These are phyloP conservation scores for Fomitopsis betulina DNA, from an alignment of 1,284 basidiomycete species.

Conservation along the genomic window DNA sequence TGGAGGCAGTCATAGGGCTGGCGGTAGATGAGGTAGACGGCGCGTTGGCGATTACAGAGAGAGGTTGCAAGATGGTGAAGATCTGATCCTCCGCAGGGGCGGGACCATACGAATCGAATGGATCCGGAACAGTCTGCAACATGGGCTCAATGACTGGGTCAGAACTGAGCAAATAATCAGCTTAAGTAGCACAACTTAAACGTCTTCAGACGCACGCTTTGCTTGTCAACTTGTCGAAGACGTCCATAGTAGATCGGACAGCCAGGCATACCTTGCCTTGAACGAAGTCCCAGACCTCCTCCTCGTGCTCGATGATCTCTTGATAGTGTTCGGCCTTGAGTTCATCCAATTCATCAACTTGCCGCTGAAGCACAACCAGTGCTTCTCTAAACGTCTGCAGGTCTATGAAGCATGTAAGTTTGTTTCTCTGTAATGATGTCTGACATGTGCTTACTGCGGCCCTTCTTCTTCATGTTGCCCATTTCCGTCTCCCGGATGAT, in stretches of 20 bases:
- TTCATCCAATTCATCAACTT: slow-evolving; percentile 85
- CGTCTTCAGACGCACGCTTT: slow-evolving; percentile 64
- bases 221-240: slow-evolving; percentile 80
- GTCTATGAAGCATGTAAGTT: slow-evolving; percentile 40
- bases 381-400: slow-evolving; percentile 84
- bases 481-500: slow-evolving; percentile 88
- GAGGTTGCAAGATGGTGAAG: slow-evolving; percentile 85
- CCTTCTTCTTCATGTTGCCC: slow-evolving; percentile 79
- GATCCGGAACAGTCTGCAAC: slow-evolving; percentile 86
- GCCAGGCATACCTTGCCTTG: slow-evolving; percentile 78
- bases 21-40: slow-evolving; percentile 33
- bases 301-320: slow-evolving; percentile 89
- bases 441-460: slow-evolving; percentile 61
- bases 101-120: slow-evolving; percentile 89
- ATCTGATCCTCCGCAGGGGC: slow-evolving; percentile 87
- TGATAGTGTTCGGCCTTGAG: slow-evolving; percentile 79
- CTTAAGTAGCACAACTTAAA: not conserved
- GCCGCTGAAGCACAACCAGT: slow-evolving; percentile 77
- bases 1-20: slow-evolving; percentile 32
- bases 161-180: slow-evolving; percentile 44
- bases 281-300: slow-evolving; percentile 89
- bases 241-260: slow-evolving; percentile 76
- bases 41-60: slow-evolving; percentile 64
- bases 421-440: not conserved
- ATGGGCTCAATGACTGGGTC: slow-evolving; percentile 91